These are phyloP conservation scores for Blastobotrys elegans DNA, from an alignment of 1,139 yeast species.

Conservation along the genomic window DNA sequence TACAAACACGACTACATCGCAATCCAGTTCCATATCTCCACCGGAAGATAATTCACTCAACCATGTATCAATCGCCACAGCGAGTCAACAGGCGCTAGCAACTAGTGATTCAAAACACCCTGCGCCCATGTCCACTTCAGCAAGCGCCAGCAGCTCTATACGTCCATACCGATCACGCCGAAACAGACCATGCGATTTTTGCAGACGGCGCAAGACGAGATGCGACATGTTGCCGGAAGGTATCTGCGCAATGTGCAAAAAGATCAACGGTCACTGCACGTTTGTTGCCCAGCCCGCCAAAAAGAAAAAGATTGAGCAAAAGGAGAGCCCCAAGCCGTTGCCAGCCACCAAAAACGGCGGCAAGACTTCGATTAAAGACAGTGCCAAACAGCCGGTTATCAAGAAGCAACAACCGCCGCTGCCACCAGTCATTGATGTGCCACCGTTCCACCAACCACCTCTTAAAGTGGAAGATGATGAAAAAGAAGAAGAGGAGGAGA, in stretches of 20 bases:
- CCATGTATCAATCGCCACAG: neutral
- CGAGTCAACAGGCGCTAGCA: neutral
- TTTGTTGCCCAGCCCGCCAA: conserved; percentile 24
- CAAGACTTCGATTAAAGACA: neutral
- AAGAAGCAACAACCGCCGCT: conserved; percentile 7
- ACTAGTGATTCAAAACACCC: neutral
- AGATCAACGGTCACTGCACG: conserved; percentile 23
- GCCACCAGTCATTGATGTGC: conserved; percentile 21
- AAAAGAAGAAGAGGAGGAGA: conserved; percentile 10
- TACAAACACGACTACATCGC: neutral
- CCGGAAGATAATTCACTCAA: neutral
- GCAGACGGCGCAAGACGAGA: conserved; percentile 28
- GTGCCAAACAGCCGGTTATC: conserved; percentile 2
- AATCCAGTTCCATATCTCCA: neutral
- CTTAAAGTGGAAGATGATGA: conserved; percentile 12
- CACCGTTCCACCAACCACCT: conserved; percentile 23
- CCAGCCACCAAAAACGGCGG: conserved; percentile 1
- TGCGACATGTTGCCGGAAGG: conserved; percentile 25
- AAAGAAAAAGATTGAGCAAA: conserved; percentile 15
- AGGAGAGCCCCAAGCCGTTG: conserved; percentile 10
- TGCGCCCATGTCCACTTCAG: neutral
- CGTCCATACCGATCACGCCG: conserved; percentile 18
- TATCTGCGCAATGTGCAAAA: conserved; percentile 26
- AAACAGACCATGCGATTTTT: conserved; percentile 28
- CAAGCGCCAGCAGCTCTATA: conserved; percentile 2